Base-by-base conservation (phyloP, 108 stramenopile genomes). In the Mediolabrus comicus region DNA sequence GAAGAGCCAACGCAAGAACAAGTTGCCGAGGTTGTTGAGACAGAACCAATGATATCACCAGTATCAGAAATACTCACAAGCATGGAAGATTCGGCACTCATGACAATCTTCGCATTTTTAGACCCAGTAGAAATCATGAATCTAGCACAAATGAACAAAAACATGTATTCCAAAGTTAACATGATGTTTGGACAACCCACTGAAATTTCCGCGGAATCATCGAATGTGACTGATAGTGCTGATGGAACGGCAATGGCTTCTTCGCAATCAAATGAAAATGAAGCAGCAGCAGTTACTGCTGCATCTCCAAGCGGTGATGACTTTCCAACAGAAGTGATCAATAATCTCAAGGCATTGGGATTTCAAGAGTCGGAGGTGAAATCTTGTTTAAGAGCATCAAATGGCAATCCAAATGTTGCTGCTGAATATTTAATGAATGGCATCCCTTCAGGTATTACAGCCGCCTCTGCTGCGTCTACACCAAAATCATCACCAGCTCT, bases 391-490 rank as follows among this genome's bases (percentile, higher is more conserved):
- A 72, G 91, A 28, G 98, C 97, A 27, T 93, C 97, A 4, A 87
- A 87, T 51, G 97, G 97, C 19, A 98, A 99, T 67, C 85, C 92
- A 25, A 94, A 97, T 69, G 69, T 98, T 43, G 98, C 98, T 39
- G 94, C 97, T 0, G 97, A 99, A 59, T 99, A 96, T 71, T 78
- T 99, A 26, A 96, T 97, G 72, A 97, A 91, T 72, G 98, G 98
- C 22, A 98, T 99, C 49, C 97, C 72, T 9, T 32, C 75, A 26
- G 22, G 49, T 3, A 39, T 27, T 30, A n/a, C n/a, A n/a, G 27
- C 74, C 1, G 3, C 62, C 19, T 6, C 75, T 8, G 34, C 24
- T 46, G 72, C 52, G 7, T n/a, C 73, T 16, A 43, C 79, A 13
- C 69, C 61, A 24, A 69, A 52, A 53, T 61, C 69, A 58, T 77